Evolutionary conservation across 2,329 filamentous ascomycete genomes (phyloP).

Genomic region (Alternaria sp.): DNA sequence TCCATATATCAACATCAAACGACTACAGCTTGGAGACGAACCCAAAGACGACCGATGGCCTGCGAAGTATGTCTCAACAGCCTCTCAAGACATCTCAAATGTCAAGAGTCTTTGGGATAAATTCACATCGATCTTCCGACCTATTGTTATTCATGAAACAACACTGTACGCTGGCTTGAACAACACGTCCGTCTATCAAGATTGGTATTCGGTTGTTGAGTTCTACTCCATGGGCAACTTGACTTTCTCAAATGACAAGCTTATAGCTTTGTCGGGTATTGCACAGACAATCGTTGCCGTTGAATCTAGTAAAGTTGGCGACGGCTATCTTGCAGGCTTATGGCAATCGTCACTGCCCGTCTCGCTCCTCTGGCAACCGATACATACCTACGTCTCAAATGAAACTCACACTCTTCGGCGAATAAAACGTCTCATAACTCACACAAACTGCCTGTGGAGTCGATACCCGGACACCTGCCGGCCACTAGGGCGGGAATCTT

Average conservation of each 20-base stretch:
- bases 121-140: not conserved
- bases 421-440: too few species aligned
- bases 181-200: not conserved
- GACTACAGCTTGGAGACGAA: slow-evolving; percentile 6
- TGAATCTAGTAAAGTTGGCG: not conserved
- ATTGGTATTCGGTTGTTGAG: slow-evolving; percentile 14
- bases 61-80: not conserved
- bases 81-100: not conserved
- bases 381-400: not conserved
- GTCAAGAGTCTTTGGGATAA: too few species aligned
- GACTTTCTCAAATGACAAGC: slow-evolving; percentile 4
- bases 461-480: not conserved
- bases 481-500: too few species aligned
- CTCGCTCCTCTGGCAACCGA: slow-evolving; percentile 12
- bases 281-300: not conserved
- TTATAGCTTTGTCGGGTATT: slow-evolving; percentile 15
- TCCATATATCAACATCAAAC: slow-evolving; percentile 9
- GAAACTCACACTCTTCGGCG: too few species aligned
- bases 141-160: not conserved
- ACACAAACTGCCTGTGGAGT: too few species aligned
- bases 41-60: slow-evolving; percentile 10
- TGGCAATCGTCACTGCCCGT: slow-evolving; percentile 15
- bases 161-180: slow-evolving; percentile 4
- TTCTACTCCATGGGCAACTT: slow-evolving; percentile 4
- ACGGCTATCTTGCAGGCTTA: slow-evolving; percentile 19